phyloP scores from a whole-genome alignment of 179 eudicot species.

The Drosera spatulata region DNA sequence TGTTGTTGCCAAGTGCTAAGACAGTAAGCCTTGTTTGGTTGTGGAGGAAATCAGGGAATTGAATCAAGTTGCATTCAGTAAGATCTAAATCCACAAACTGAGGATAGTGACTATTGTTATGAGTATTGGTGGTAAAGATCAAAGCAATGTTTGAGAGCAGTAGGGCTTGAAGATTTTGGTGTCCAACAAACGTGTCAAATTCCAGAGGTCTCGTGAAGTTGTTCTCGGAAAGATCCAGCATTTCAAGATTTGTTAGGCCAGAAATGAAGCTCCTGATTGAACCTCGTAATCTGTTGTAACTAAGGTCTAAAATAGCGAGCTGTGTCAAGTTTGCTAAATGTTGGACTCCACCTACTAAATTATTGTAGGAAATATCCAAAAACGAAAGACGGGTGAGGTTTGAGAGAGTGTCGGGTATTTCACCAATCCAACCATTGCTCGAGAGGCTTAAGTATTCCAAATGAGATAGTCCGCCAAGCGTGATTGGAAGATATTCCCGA shows the following conservation, averaged over 20 bases:
- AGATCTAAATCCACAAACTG: background rate
- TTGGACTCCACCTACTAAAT: background rate
- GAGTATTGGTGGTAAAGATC: background rate
- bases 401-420: too few species aligned
- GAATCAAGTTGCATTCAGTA: background rate
- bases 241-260: background rate
- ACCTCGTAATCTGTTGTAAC: constrained; percentile 3
- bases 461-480: too few species aligned
- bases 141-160: background rate
- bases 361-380: background rate
- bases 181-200: constrained; percentile 6
- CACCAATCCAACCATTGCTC: too few species aligned
- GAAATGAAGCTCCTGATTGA: background rate
- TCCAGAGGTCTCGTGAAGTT: constrained; percentile 2
- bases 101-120: background rate
- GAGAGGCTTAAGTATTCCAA: too few species aligned
- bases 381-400: too few species aligned
- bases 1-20: background rate
- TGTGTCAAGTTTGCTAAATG: background rate
- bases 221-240: background rate
- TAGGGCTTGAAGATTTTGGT: background rate
- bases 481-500: too few species aligned
- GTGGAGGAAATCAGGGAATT: background rate
- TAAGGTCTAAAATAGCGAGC: background rate
- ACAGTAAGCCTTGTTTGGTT: background rate